A percentile compares a stretch with the other conserved stretches of the same genome.
Conservation (phyloP, 495 filamentous ascomycete species). For the Cercophora sp. region DNA sequence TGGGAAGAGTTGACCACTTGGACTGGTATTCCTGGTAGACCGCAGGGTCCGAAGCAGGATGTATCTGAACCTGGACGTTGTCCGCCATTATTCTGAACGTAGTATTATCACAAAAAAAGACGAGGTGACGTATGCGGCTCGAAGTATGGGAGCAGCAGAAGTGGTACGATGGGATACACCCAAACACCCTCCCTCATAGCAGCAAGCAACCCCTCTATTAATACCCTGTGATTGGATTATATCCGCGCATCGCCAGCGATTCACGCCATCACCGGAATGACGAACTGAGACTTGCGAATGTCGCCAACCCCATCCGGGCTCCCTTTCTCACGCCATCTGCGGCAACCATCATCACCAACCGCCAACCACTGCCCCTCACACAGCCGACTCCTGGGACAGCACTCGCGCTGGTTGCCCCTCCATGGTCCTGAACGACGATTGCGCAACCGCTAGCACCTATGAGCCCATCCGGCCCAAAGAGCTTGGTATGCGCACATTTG, state of each 20-base stretch:
- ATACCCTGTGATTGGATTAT: too few species aligned
- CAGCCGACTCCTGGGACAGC: too few species aligned
- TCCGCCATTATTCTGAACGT: constrained; percentile 1
- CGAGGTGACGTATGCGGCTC: too few species aligned
- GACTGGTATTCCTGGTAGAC: constrained; percentile 47
- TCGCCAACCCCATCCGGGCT: background rate
- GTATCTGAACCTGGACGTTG: constrained; percentile 8
- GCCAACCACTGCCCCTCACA: background rate
- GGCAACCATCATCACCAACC: background rate
- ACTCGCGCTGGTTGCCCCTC: too few species aligned
- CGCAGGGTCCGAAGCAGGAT: constrained; percentile 44
- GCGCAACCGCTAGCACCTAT: background rate
- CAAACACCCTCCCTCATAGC: background rate
- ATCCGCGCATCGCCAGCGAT: too few species aligned
- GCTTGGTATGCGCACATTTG: too few species aligned
- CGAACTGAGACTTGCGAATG: background rate
- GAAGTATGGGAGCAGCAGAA: too few species aligned
- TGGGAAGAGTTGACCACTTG: constrained; percentile 45
- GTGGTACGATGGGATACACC: too few species aligned
- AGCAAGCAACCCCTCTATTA: too few species aligned
- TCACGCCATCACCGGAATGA: background rate
- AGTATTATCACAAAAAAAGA: too few species aligned
- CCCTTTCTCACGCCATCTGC: background rate
- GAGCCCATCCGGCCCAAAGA: background rate
- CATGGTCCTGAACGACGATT: background rate